These are phyloP conservation scores for Sporisorium scitamineum DNA, from an alignment of 1,284 basidiomycete species.

Conservation along the genomic window DNA sequence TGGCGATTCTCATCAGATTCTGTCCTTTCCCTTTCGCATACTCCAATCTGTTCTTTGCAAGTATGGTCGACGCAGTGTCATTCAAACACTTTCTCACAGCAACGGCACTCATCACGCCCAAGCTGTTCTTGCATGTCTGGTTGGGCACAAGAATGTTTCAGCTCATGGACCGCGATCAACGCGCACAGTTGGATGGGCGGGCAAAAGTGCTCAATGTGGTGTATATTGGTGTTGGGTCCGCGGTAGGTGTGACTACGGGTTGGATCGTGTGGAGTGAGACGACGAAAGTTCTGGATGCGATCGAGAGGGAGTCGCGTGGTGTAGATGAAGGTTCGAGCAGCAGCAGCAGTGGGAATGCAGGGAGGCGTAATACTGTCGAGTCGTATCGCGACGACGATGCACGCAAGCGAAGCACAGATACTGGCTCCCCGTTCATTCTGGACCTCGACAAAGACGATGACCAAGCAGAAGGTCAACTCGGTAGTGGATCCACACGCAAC, in stretches of 20 bases:
- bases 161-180: slow-evolving; percentile 54
- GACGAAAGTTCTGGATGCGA: slow-evolving; percentile 27
- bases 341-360: not conserved
- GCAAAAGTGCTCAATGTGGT: slow-evolving; percentile 42
- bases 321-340: not conserved
- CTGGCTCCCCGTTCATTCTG: slow-evolving; percentile 28
- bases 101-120: slow-evolving; percentile 60
- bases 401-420: not conserved
- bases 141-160: slow-evolving; percentile 60
- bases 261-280: slow-evolving; percentile 50
- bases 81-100: slow-evolving; percentile 56
- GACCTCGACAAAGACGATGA: slow-evolving; percentile 23
- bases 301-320: slow-evolving; percentile 16
- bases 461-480: slow-evolving; percentile 1
- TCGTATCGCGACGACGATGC: slow-evolving; percentile 15
- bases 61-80: slow-evolving; percentile 48
- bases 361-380: not conserved
- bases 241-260: slow-evolving; percentile 34
- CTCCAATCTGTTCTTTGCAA: slow-evolving; percentile 51
- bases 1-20: slow-evolving; percentile 63
- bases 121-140: slow-evolving; percentile 65
- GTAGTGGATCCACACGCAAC: not conserved
- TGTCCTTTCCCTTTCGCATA: slow-evolving; percentile 64
- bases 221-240: slow-evolving; percentile 44
- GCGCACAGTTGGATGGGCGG: slow-evolving; percentile 43